Evolutionary conservation across 257 asterid genomes (phyloP).

Genomic region (Nicotiana otophora): DNA sequence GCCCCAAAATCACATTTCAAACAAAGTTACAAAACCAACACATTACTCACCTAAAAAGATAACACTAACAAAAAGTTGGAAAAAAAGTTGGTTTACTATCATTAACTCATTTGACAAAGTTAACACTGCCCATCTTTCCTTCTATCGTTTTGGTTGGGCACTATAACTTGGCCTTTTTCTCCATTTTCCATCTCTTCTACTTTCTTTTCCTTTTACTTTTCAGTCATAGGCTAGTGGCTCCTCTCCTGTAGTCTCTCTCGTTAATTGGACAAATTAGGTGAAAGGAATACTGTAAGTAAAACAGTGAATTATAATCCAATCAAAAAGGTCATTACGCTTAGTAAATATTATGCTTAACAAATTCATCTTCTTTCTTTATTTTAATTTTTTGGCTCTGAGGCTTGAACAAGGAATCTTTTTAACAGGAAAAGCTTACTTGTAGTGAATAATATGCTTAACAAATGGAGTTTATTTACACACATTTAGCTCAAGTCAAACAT

Average conservation of each 20-base stretch:
- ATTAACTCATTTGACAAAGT: slow-evolving; percentile 50
- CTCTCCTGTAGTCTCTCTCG: background rate
- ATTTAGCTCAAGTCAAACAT: background rate
- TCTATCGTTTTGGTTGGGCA: background rate
- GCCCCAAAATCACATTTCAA: slow-evolving; percentile 10
- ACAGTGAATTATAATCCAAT: background rate
- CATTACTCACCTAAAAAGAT: slow-evolving; percentile 20
- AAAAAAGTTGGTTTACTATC: slow-evolving; percentile 37
- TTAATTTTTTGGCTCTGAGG: too few relatives aligned
- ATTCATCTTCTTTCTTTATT: background rate
- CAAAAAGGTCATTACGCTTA: too few relatives aligned
- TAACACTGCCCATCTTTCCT: slow-evolving; percentile 9
- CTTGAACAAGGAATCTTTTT: too few relatives aligned
- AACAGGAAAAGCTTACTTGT: background rate
- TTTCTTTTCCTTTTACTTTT: background rate
- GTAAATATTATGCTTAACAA: background rate
- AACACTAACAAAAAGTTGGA: slow-evolving; percentile 27
- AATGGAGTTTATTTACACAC: background rate
- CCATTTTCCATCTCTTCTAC: background rate
- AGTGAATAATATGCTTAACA: background rate
- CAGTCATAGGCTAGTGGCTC: slow-evolving; percentile 16
- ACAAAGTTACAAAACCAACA: slow-evolving; percentile 10
- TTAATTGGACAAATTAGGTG: background rate
- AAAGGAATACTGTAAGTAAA: background rate
- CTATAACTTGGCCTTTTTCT: background rate